Percentiles rank a stretch among this genome's conserved stretches.
Evolutionary conservation across 177 flowering plant genomes (phyloP).

Genomic region (Vitis hybrid): DNA sequence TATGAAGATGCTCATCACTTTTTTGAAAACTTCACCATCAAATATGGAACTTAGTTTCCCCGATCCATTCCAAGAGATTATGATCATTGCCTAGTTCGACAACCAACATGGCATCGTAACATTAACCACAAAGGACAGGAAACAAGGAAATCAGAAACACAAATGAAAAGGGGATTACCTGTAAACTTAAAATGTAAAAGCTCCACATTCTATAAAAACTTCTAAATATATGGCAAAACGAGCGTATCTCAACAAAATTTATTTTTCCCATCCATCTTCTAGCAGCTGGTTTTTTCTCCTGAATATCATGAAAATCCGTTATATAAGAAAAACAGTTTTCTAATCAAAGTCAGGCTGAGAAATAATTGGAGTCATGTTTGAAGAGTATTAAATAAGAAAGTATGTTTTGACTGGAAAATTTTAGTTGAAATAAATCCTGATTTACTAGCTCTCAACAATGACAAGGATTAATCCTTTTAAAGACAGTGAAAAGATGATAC

Average conservation of each 20-base stretch:
- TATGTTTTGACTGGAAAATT: too few species aligned
- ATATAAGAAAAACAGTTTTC: not conserved
- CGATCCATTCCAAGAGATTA: constrained; percentile 86
- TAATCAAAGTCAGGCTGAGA: not conserved
- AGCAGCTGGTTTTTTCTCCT: constrained; percentile 50
- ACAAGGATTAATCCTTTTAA: too few species aligned
- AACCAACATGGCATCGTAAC: not conserved
- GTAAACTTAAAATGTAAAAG: constrained; percentile 73
- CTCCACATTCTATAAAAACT: constrained; percentile 97
- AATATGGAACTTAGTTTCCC: constrained; percentile 58
- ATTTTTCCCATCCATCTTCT: constrained; percentile 78
- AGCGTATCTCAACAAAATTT: constrained; percentile 88
- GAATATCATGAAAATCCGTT: constrained; percentile 10
- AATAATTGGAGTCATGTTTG: not conserved
- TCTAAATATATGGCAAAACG: constrained; percentile 87
- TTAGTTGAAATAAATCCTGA: too few species aligned
- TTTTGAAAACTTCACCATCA: constrained; percentile 60
- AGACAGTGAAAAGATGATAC: too few species aligned
- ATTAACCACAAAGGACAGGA: not conserved
- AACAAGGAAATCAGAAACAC: not conserved
- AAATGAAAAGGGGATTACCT: constrained; percentile 38
- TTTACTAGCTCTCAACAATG: too few species aligned
- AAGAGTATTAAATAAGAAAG: too few species aligned
- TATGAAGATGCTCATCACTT: constrained; percentile 78
- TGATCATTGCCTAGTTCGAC: constrained; percentile 76